A percentile compares a stretch with the other conserved stretches of the same genome.
These are phyloP conservation scores for Lasiosphaeria ovina DNA, from an alignment of 495 filamentous ascomycete species.

Conservation along the genomic window DNA sequence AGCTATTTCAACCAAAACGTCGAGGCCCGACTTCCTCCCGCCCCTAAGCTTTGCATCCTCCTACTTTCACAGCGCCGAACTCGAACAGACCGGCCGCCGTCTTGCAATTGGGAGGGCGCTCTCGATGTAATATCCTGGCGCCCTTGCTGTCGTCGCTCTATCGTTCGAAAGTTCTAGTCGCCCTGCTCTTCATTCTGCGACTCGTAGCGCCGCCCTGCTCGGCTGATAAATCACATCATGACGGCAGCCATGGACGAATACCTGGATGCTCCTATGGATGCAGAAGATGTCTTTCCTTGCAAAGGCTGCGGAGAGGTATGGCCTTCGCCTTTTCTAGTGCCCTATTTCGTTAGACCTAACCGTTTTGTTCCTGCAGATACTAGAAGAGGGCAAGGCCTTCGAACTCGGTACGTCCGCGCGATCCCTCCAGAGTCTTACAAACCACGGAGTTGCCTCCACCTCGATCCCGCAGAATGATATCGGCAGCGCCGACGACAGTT, in stretches of 20 bases:
- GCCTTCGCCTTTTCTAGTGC: slow-evolving; percentile 6
- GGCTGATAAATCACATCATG: background rate
- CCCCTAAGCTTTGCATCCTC: background rate
- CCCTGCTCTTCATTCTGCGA: background rate
- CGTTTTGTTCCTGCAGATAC: slow-evolving; percentile 52
- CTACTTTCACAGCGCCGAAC: background rate
- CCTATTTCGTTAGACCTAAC: slow-evolving; percentile 10
- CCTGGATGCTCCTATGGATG: slow-evolving; percentile 79
- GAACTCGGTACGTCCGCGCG: slow-evolving; percentile 74
- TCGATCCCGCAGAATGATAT: background rate
- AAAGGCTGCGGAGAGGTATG: slow-evolving; percentile 96
- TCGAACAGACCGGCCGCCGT: background rate
- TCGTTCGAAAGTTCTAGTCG: background rate
- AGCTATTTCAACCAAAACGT: background rate
- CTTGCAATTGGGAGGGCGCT: slow-evolving; percentile 6
- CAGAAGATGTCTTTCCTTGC: slow-evolving; percentile 89
- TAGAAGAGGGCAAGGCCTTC: slow-evolving; percentile 98
- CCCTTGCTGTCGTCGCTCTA: background rate
- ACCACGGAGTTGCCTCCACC: background rate
- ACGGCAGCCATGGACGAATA: slow-evolving; percentile 54
- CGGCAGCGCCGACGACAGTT: background rate
- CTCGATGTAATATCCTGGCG: slow-evolving; percentile 14
- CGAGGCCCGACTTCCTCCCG: background rate
- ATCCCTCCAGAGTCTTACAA: background rate
- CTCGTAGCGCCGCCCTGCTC: slow-evolving; percentile 3